These are phyloP conservation scores for Pseudogymnoascus sp. DNA, from an alignment of 2,329 filamentous ascomycete genomes.

Conservation along the genomic window DNA sequence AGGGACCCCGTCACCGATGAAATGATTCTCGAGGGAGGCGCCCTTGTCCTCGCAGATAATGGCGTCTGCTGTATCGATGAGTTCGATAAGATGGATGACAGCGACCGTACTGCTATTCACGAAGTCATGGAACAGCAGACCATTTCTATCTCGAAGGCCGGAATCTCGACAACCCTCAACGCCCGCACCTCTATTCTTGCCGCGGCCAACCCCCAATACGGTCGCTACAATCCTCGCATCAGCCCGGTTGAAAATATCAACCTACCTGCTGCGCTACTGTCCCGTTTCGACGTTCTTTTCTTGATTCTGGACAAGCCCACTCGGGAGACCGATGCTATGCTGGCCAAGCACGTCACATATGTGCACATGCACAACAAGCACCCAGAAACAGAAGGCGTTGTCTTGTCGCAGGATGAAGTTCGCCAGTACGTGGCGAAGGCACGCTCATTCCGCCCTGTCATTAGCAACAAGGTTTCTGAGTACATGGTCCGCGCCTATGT, in stretches of 20 bases:
- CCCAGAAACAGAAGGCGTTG: slow-evolving; percentile 67
- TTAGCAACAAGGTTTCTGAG: slow-evolving; percentile 79
- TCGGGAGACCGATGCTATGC: slow-evolving; percentile 81
- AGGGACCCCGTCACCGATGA: slow-evolving; percentile 73
- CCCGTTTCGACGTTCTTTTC: slow-evolving; percentile 95
- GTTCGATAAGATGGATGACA: slow-evolving; percentile 79
- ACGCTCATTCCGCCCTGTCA: slow-evolving; percentile 76
- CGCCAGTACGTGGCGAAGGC: slow-evolving; percentile 93
- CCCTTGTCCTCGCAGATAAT: slow-evolving; percentile 70
- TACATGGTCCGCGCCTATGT: slow-evolving; percentile 98
- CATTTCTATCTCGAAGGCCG: slow-evolving; percentile 78
- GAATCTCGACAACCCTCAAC: slow-evolving; percentile 94
- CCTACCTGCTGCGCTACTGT: slow-evolving; percentile 89
- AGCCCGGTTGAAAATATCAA: slow-evolving; percentile 99
- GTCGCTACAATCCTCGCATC: slow-evolving; percentile 94
- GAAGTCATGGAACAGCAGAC: slow-evolving; percentile 88
- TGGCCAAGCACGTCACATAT: slow-evolving; percentile 90
- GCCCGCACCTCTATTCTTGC: slow-evolving; percentile 92
- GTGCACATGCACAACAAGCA: slow-evolving; percentile 97
- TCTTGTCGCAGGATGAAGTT: slow-evolving; percentile 89
- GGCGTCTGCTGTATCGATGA: slow-evolving; percentile 81
- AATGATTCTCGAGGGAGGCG: slow-evolving; percentile 72
- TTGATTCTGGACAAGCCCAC: slow-evolving; percentile 90
- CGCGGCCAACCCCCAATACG: slow-evolving; percentile 93
- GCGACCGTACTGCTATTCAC: slow-evolving; percentile 71